Conservation (phyloP, 306 rosid genomes). For the Corylus americana region DNA sequence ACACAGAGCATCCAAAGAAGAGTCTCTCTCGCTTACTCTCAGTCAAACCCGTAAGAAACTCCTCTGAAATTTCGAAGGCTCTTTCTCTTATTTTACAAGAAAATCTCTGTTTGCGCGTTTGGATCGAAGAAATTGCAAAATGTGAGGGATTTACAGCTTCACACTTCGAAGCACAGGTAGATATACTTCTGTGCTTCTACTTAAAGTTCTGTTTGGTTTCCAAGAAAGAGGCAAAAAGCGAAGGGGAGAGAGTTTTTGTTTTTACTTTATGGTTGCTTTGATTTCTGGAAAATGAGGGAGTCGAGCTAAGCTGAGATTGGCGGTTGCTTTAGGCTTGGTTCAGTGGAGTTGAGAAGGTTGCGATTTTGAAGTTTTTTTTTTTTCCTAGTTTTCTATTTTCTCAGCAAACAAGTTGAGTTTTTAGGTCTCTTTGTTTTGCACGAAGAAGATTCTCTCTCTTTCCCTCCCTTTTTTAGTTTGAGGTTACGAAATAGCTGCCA, state of each 20-base stretch:
- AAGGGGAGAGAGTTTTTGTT: background rate
- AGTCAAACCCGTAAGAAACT: slow-evolving; percentile 37
- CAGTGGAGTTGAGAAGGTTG: background rate
- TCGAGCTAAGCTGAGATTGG: background rate
- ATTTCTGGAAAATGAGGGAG: background rate
- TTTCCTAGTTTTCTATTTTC: background rate
- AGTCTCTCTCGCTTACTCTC: background rate
- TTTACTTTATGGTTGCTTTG: background rate
- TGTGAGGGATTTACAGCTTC: slow-evolving; percentile 28
- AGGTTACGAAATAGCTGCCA: background rate
- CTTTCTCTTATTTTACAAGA: background rate
- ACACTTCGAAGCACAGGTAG: background rate
- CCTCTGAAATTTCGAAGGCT: slow-evolving; percentile 25
- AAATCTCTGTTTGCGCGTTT: slow-evolving; percentile 9
- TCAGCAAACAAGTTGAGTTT: slow-evolving; percentile 10
- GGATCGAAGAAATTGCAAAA: slow-evolving; percentile 30
- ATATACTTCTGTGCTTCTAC: background rate
- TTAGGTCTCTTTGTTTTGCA: background rate
- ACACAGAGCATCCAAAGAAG: slow-evolving; percentile 16
- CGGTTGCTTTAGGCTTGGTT: background rate
- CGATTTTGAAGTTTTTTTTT: background rate
- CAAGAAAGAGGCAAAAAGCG: background rate
- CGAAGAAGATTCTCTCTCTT: background rate
- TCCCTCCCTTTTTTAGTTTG: background rate
- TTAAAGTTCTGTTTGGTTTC: background rate